Conservation (phyloP, 1,284 basidiomycete genomes). For the Ustilago trichophora region DNA sequence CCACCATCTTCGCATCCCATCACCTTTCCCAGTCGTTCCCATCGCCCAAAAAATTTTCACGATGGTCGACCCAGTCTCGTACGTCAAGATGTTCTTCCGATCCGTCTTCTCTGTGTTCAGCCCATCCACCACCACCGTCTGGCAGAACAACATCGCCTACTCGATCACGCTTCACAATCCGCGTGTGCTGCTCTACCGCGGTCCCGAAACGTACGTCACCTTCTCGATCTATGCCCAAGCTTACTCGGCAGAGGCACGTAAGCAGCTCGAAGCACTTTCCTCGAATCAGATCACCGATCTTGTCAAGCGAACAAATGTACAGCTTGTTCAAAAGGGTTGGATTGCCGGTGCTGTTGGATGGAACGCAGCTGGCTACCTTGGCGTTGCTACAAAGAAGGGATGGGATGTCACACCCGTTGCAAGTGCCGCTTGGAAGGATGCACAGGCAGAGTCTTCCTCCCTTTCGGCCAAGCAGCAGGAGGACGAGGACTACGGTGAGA, state of each 20-base stretch:
- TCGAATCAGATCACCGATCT: conserved; percentile 10
- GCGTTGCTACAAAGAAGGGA: conserved; percentile 41
- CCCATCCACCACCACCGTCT: conserved; percentile 36
- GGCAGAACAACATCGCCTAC: conserved; percentile 45
- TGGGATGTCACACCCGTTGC: conserved; percentile 47
- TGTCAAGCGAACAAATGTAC: conserved; percentile 35
- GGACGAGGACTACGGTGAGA: conserved; percentile 41
- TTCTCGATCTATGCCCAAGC: conserved; percentile 46
- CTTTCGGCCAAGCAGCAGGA: conserved; percentile 30
- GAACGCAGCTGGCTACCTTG: conserved; percentile 45
- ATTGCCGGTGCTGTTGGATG: conserved; percentile 54
- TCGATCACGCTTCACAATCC: conserved; percentile 51
- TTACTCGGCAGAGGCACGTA: conserved; percentile 36
- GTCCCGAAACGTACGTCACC: conserved; percentile 52
- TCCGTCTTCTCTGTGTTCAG: conserved; percentile 42
- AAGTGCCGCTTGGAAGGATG: conserved; percentile 35
- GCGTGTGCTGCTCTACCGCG: conserved; percentile 51
- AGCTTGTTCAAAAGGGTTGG: conserved; percentile 54
- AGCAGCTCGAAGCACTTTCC: conserved; percentile 25
- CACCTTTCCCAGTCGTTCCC: too few relatives aligned
- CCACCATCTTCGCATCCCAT: too few relatives aligned
- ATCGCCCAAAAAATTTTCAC: conserved; percentile 2
- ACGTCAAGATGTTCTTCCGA: conserved; percentile 42
- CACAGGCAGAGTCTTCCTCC: conserved; percentile 15
- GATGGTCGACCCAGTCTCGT: conserved; percentile 42